Evolutionary conservation across 2,329 filamentous ascomycete species (phyloP), one percentile per base, ranked within the genome.

Genomic region (Trichoderma sp.): DNA sequence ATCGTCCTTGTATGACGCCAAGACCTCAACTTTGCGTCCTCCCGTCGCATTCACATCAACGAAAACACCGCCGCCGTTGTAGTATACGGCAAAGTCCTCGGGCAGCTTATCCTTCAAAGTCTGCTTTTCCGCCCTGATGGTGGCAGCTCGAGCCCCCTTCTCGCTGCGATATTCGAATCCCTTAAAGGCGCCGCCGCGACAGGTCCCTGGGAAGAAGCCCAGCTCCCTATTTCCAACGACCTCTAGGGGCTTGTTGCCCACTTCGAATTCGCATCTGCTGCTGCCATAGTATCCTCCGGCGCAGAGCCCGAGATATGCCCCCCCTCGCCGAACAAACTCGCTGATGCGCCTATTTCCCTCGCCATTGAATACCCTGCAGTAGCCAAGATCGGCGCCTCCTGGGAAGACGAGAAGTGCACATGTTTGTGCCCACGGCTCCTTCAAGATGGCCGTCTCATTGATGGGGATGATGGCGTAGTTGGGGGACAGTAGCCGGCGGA

Each of bases 51-150:
- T 84, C 1, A 91, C 90, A 79, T 96, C 90, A 1, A 97, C 92
- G 81, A 98, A 99, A 1, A 97, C 89, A 4, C 96, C 94, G 0
- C 96, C 96, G 0, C 96, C 96, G 74, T 99, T 99, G 79, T 95
- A 97, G 77, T 99, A 99, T 16, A 89, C 90, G 65, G 85, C 83
- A 70, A 97, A 92, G 1, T 83, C 82, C 1, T 88, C 85, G 0
- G 90, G 86, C 1, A 91, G 77, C 4, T 81, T 80, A 0, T 83
- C 85, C 0, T 81, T 78, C 70, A 96, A 87, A 0, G 83, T 82
- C 2, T 83, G 83, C 71, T 87, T 88, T 14, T 86, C 82, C 14
- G 96, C 88, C 64, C 83, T 85, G 56, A 98, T 74, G 68, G 86
- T 84, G 0, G 89, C 89, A 2, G 92, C 93, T 73, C 88, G 86